Base-by-base conservation (phyloP, 176 grass and related monocot genomes). In the Musa acuminata region DNA sequence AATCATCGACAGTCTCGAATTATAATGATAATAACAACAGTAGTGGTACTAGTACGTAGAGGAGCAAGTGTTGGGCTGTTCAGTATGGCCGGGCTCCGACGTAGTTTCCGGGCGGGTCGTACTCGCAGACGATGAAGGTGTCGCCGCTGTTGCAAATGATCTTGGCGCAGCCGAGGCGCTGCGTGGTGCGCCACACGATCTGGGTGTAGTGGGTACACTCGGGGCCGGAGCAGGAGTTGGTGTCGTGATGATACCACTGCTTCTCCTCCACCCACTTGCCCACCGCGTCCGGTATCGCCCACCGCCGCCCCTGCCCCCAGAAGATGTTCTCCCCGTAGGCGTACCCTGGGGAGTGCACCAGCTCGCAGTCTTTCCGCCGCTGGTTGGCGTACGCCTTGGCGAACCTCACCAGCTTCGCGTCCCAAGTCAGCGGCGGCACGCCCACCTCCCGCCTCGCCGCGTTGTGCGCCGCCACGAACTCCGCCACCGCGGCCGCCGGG, bases 101-200 rank as follows among this genome's bases (percentile, higher is more conserved):
- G 24, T 81, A 89, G 84, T 89, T 89, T 3, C 87, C 87, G 11
- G 80, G 81, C 64, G 84, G 87, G 84, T 86, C 83, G 84, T 89
- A 89, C 78, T 89, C 87, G 74, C 87, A 89, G 78, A 81, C 87
- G 63, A 89, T 72, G 52, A 89, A 43, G 9, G 84, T 55, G 70
- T 89, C 81, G 70, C 84, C 84, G 35, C 66, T 78, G 74, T 24
- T 54, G 75, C 87, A 89, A 0, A 86, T 67, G 71, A 89, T 78
- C 71, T 64, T 72, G 48, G 51, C 81, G 81, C 87, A 89, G 0
- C 87, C 84, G 51, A 89, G 55, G 74, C 70, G 54, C 78, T 66
- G 71, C 17, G 87, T 89, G 51, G 72, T 75, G 9, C 76, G 76
- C 76, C 76, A 78, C 22, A 78, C 76, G n/a, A 69, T 43, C 64